Evolutionary conservation across 257 asterid species (phyloP).

Genomic region (Forsythia viridissima): DNA sequence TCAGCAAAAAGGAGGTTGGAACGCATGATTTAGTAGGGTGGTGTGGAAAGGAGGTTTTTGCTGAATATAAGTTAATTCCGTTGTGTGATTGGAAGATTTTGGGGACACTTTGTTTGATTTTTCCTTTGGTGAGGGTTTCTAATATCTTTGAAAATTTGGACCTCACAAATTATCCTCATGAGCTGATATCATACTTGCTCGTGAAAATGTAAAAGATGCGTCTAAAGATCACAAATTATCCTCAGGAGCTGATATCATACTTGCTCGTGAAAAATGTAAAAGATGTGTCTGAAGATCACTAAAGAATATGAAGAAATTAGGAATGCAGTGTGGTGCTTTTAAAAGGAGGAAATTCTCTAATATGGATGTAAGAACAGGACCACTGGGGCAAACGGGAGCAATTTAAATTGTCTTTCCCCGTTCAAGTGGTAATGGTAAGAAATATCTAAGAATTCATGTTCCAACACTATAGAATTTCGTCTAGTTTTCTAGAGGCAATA

Average conservation of each 20-base stretch:
- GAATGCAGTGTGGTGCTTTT: neutral
- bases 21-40: neutral
- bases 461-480: neutral
- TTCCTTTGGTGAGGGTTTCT: neutral
- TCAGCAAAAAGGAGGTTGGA: neutral
- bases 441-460: neutral
- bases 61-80: neutral
- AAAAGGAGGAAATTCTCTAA: neutral
- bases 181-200: neutral
- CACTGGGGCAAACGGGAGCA: neutral
- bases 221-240: neutral
- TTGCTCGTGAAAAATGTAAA: neutral
- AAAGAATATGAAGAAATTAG: neutral
- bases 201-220: neutral
- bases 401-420: neutral
- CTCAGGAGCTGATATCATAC: neutral
- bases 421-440: neutral
- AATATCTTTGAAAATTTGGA: neutral
- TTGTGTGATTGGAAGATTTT: neutral
- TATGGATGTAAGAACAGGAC: neutral
- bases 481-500: too few species aligned
- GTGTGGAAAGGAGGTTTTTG: neutral
- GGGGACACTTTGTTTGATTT: neutral
- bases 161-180: neutral
- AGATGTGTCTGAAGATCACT: neutral